Evolutionary conservation across 2,329 filamentous ascomycete genomes (phyloP).

Genomic region (Exophiala sp.): DNA sequence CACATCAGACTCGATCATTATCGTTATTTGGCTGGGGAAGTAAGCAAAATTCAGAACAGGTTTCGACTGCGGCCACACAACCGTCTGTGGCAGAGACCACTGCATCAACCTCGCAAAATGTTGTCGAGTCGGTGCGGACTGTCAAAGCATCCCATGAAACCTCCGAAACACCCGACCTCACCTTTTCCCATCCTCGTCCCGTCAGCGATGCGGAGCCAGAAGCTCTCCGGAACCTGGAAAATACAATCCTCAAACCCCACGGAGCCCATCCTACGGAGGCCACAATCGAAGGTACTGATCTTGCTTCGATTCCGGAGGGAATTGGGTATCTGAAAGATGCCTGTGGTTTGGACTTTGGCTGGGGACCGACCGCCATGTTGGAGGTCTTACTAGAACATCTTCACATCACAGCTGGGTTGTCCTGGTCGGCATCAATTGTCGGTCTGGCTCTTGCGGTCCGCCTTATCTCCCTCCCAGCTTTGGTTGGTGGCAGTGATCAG

Average conservation of each 20-base stretch:
- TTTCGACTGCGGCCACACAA: constrained; percentile 1
- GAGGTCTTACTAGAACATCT: constrained; percentile 75
- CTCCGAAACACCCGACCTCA: constrained; percentile 18
- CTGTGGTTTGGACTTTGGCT: constrained; percentile 76
- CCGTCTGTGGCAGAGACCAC: background rate
- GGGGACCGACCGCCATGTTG: constrained; percentile 66
- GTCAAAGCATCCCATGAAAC: constrained; percentile 25
- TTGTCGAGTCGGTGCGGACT: constrained; percentile 12
- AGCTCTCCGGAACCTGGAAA: constrained; percentile 18
- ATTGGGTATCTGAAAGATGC: constrained; percentile 77
- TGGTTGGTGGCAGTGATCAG: constrained; percentile 55
- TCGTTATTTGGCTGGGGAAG: constrained; percentile 25
- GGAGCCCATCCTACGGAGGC: constrained; percentile 1
- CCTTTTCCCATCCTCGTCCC: constrained; percentile 8
- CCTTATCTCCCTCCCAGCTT: constrained; percentile 59
- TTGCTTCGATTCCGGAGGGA: constrained; percentile 60
- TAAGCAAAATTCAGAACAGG: constrained; percentile 6
- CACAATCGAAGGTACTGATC: constrained; percentile 25
- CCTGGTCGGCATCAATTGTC: constrained; percentile 76
- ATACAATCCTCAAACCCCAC: constrained; percentile 18
- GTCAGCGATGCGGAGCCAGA: constrained; percentile 13
- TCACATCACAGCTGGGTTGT: constrained; percentile 66
- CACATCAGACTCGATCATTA: constrained; percentile 22
- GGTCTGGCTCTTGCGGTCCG: constrained; percentile 61
- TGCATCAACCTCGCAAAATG: constrained; percentile 1